A percentile compares a stretch with the other conserved stretches of the same genome.
phyloP scores from a whole-genome alignment of 371 early-diverging fungal genomes.

The Rhizopus arrhizus region DNA sequence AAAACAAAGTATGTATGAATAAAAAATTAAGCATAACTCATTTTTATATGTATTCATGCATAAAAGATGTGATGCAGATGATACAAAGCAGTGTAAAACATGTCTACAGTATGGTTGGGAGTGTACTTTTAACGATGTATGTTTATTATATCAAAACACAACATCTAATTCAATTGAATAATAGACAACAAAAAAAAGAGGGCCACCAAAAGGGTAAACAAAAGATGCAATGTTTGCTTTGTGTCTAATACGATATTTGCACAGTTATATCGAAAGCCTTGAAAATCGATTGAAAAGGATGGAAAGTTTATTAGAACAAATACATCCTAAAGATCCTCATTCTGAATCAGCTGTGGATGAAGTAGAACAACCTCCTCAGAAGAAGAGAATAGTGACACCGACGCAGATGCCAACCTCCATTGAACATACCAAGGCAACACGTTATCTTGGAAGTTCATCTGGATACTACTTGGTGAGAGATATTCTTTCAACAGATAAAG shows the following conservation, averaged over 20 bases:
- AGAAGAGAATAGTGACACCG: background rate
- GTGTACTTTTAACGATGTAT: slow-evolving; percentile 54
- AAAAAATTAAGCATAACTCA: background rate
- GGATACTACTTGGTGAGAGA: slow-evolving; percentile 29
- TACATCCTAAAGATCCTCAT: slow-evolving; percentile 16
- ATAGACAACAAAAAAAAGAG: slow-evolving; percentile 35
- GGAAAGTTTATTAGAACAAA: slow-evolving; percentile 40
- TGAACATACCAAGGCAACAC: slow-evolving; percentile 19
- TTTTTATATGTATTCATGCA: slow-evolving; percentile 2
- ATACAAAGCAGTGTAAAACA: slow-evolving; percentile 35
- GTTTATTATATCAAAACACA: slow-evolving; percentile 4
- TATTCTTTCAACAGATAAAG: slow-evolving; percentile 19
- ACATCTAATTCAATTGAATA: slow-evolving; percentile 1
- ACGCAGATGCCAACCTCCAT: slow-evolving; percentile 10
- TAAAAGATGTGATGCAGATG: slow-evolving; percentile 44
- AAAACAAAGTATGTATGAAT: slow-evolving; percentile 40
- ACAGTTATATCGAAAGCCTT: slow-evolving; percentile 51
- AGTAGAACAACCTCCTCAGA: slow-evolving; percentile 3
- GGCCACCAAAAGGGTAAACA: slow-evolving; percentile 39
- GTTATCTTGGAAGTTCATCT: slow-evolving; percentile 32
- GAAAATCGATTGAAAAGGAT: slow-evolving; percentile 44
- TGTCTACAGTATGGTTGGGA: slow-evolving; percentile 52
- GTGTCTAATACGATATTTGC: background rate
- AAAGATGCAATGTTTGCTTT: slow-evolving; percentile 3
- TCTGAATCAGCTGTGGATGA: slow-evolving; percentile 9